Percentiles rank a stretch among this genome's conserved stretches.
These are phyloP conservation scores for Termitomyces sp. DNA, from an alignment of 768 basidiomycete genomes.

Conservation along the genomic window DNA sequence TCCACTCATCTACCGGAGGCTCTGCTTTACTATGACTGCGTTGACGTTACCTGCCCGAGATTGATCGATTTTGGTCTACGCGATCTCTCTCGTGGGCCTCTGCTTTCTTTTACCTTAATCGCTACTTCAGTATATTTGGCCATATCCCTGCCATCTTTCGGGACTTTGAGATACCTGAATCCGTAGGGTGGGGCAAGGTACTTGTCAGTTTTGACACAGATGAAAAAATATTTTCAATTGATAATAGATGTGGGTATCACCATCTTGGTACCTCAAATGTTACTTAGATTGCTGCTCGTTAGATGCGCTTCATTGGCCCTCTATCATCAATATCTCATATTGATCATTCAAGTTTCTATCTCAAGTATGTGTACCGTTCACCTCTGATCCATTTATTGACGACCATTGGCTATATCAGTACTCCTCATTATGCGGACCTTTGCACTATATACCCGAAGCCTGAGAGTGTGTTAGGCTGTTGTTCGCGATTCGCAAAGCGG, in stretches of 20 bases:
- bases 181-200: not conserved
- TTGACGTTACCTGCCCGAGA: constrained; percentile 38
- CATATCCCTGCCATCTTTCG: constrained; percentile 25
- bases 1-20: constrained; percentile 14
- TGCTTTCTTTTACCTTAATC: constrained; percentile 36
- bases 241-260: not conserved
- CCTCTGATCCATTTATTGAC: no score
- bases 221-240: no score
- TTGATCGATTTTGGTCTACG: constrained; percentile 38
- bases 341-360: constrained; percentile 22
- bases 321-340: constrained; percentile 25
- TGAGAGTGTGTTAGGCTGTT: no score
- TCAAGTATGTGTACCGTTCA: not conserved
- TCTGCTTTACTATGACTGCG: constrained; percentile 42
- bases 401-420: constrained; percentile 14
- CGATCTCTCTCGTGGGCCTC: constrained; percentile 25
- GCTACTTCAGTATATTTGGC: constrained; percentile 33
- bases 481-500: no score
- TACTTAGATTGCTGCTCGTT: not conserved
- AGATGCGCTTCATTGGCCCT: constrained; percentile 20
- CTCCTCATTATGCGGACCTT: constrained; percentile 35
- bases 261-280: no score
- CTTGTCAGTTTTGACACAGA: constrained; percentile 4
- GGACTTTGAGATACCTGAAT: no score
- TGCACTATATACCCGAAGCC: constrained; percentile 32